A percentile compares a stretch with the other conserved stretches of the same genome.
These are phyloP conservation scores for Penicillium atrosanguineum DNA, from an alignment of 495 filamentous ascomycete species.

Conservation along the genomic window DNA sequence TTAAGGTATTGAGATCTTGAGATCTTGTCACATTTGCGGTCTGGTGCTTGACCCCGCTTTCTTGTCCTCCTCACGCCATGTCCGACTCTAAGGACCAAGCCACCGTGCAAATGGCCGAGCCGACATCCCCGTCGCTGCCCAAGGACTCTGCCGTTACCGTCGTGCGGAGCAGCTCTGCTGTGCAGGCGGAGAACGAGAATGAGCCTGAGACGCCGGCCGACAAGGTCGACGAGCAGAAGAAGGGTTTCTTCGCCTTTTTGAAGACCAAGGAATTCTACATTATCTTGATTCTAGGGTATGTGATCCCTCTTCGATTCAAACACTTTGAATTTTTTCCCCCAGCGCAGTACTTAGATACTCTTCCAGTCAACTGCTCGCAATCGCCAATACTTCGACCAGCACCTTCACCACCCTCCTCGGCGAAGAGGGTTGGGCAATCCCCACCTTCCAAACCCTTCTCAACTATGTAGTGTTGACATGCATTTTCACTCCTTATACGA, in stretches of 20 bases:
- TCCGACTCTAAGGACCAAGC: conserved; percentile 28
- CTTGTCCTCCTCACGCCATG: conserved; percentile 17
- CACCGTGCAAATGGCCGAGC: conserved; percentile 24
- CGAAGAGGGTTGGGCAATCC: conserved; percentile 70
- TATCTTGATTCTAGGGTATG: conserved; percentile 69
- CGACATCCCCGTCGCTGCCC: conserved; percentile 19
- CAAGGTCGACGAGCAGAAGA: conserved; percentile 39
- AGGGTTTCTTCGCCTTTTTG: conserved; percentile 75
- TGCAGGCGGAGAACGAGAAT: conserved; percentile 13
- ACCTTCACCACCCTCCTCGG: conserved; percentile 80
- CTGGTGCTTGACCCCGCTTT: conserved; percentile 11
- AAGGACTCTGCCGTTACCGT: conserved; percentile 25
- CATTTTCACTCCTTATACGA: conserved; percentile 77
- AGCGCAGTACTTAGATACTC: conserved; percentile 3
- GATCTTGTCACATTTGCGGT: conserved; percentile 1
- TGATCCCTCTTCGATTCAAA: background rate
- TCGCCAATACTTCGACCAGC: conserved; percentile 86
- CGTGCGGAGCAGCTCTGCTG: conserved; percentile 3
- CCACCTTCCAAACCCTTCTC: conserved; percentile 96
- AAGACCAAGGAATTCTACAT: conserved; percentile 84
- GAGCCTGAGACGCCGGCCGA: conserved; percentile 28
- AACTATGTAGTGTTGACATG: conserved; percentile 84
- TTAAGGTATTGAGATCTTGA: background rate
- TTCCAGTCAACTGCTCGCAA: conserved; percentile 72
- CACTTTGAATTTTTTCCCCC: background rate